Evolutionary conservation across 208 protist genomes (phyloP).

Genomic region (Jaenimonas drosophilae): DNA sequence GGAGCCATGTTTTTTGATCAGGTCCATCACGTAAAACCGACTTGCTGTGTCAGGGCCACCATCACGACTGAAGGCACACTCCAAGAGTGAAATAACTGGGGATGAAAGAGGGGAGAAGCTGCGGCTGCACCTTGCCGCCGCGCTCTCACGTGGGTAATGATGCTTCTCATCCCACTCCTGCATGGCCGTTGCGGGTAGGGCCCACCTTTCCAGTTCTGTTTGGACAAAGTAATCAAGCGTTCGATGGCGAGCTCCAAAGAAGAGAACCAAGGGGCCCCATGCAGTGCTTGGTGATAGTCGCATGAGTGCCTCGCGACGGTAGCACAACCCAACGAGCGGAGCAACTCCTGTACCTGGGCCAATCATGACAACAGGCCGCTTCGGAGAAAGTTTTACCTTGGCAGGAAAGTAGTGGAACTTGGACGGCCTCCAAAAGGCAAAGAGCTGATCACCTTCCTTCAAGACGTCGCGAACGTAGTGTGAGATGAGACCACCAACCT

Average conservation of each 20-base stretch:
- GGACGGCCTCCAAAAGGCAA: slow-evolving; percentile 80
- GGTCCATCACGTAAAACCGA: slow-evolving; percentile 81
- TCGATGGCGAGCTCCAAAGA: slow-evolving; percentile 52
- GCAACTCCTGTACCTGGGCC: slow-evolving; percentile 89
- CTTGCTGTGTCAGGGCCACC: slow-evolving; percentile 49
- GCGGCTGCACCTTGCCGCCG: slow-evolving; percentile 7
- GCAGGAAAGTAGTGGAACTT: slow-evolving; percentile 82
- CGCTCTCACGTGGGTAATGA: slow-evolving; percentile 9
- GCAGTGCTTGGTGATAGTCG: slow-evolving; percentile 14
- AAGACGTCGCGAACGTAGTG: too few relatives aligned
- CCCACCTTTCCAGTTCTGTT: slow-evolving; percentile 38
- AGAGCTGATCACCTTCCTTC: too few relatives aligned
- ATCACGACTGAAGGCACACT: slow-evolving; percentile 88
- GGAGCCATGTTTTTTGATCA: slow-evolving; percentile 70
- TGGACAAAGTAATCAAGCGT: slow-evolving; percentile 52
- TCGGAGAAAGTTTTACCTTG: slow-evolving; percentile 16
- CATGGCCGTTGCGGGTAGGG: slow-evolving; percentile 15
- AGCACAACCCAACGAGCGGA: slow-evolving; percentile 65
- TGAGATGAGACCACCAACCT: too few relatives aligned
- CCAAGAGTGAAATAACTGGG: slow-evolving; percentile 45
- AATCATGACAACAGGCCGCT: slow-evolving; percentile 82
- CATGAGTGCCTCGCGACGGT: slow-evolving; percentile 58
- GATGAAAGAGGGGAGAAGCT: slow-evolving; percentile 8
- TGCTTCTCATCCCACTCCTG: slow-evolving; percentile 15
- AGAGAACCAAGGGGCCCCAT: slow-evolving; percentile 42